phyloP scores from a whole-genome alignment of 2,329 filamentous ascomycete species.

The Ophiostoma piceae region DNA sequence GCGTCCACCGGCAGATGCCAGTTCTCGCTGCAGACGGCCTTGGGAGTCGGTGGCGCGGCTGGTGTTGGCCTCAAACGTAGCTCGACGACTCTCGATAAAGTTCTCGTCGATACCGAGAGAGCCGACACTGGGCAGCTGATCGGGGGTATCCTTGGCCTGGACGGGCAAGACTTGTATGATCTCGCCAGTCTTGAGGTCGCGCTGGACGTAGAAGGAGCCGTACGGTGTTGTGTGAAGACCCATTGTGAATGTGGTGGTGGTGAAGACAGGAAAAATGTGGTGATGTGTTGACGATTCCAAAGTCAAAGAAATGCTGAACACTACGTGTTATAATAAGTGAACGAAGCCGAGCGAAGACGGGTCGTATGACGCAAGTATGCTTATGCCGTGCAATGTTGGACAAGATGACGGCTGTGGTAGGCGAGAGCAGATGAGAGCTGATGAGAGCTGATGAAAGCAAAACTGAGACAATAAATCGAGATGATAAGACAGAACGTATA shows the following conservation, averaged over 20 bases:
- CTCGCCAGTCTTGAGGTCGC: slow-evolving; percentile 26
- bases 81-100: slow-evolving; percentile 27
- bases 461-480: neutral
- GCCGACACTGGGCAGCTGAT: slow-evolving; percentile 26
- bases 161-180: slow-evolving; percentile 27
- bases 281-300: neutral
- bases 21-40: slow-evolving; percentile 25
- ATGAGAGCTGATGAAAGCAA: neutral
- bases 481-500: neutral
- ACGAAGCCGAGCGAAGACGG: neutral
- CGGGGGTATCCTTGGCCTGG: slow-evolving; percentile 23
- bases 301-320: neutral
- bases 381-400: slow-evolving; percentile 1
- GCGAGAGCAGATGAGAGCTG: neutral
- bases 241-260: slow-evolving; percentile 12
- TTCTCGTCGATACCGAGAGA: slow-evolving; percentile 26
- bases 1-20: slow-evolving; percentile 24
- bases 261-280: neutral
- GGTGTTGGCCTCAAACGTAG: slow-evolving; percentile 23
- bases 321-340: neutral
- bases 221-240: slow-evolving; percentile 27
- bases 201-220: slow-evolving; percentile 27
- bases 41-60: slow-evolving; percentile 23
- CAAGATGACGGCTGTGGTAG: neutral
- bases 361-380: slow-evolving; percentile 4